A percentile compares a stretch with the other conserved stretches of the same genome.
Conservation (phyloP, 192 early-diverging fungal genomes). For the Podila horticola region DNA sequence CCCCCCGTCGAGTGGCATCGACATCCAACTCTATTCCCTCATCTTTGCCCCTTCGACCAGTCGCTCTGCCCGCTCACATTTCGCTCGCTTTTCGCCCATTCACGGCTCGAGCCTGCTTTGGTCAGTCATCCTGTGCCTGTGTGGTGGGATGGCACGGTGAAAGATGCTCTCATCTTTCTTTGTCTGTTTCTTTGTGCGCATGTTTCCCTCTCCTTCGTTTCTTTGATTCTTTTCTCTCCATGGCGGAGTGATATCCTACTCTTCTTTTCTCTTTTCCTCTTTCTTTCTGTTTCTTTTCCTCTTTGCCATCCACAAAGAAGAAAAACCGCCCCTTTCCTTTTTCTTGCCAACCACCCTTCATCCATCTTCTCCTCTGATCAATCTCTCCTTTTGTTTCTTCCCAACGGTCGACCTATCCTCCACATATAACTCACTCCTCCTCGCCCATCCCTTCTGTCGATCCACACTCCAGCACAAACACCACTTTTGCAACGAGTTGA, state of each 20-base stretch:
- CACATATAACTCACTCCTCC: not conserved
- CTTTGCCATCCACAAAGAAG: not conserved
- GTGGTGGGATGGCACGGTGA: too few relatives aligned
- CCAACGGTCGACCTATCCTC: slow-evolving; percentile 6
- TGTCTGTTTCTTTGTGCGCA: too few relatives aligned
- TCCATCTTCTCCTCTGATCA: not conserved
- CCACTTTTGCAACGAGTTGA: not conserved
- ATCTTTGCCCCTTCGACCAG: too few relatives aligned
- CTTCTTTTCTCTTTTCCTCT: not conserved
- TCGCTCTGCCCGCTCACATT: too few relatives aligned
- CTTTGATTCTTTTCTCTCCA: not conserved
- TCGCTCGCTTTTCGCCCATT: too few relatives aligned
- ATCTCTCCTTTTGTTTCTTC: not conserved
- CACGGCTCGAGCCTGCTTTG: too few relatives aligned
- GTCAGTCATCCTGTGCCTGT: too few relatives aligned
- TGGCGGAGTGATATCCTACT: not conserved
- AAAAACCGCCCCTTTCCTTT: not conserved
- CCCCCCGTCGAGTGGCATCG: too few relatives aligned
- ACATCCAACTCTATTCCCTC: too few relatives aligned
- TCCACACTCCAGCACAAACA: not conserved
- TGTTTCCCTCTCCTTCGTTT: not conserved
- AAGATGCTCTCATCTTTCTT: too few relatives aligned
- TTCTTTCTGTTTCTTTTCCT: not conserved
- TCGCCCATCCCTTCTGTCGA: not conserved
- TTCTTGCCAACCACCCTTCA: not conserved